These are phyloP conservation scores for Murraya koenigii DNA, from an alignment of 345 rosid species.

Conservation along the genomic window DNA sequence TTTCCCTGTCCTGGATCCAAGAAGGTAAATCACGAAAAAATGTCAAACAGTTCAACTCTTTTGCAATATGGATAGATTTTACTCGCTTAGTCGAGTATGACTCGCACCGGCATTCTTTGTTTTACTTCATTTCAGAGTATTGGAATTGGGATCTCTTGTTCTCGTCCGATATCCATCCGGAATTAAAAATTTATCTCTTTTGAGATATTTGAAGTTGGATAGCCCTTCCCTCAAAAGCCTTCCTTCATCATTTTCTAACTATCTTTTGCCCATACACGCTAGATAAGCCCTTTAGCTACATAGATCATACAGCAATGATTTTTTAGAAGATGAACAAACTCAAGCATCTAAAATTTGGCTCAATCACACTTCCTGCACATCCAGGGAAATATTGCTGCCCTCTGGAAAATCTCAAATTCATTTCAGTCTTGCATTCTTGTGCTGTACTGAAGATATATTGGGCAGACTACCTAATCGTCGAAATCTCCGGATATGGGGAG, in stretches of 20 bases:
- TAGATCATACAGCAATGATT: neutral
- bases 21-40: neutral
- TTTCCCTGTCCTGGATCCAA: no score
- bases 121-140: neutral
- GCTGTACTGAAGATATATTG: neutral
- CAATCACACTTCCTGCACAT: neutral
- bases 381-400: neutral
- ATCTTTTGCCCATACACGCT: neutral
- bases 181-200: neutral
- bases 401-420: neutral
- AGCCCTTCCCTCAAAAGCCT: neutral
- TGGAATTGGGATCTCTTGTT: neutral
- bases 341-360: neutral
- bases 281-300: neutral
- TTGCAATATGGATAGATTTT: no score
- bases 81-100: no score
- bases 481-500: neutral
- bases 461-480: neutral
- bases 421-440: neutral
- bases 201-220: neutral
- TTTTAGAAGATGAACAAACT: neutral
- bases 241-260: neutral
- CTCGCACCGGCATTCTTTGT: neutral
- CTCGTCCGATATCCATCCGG: neutral
- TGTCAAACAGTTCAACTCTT: no score